Evolutionary conservation across 2,329 filamentous ascomycete genomes (phyloP).

Genomic region (Trichoderma atroviride): DNA sequence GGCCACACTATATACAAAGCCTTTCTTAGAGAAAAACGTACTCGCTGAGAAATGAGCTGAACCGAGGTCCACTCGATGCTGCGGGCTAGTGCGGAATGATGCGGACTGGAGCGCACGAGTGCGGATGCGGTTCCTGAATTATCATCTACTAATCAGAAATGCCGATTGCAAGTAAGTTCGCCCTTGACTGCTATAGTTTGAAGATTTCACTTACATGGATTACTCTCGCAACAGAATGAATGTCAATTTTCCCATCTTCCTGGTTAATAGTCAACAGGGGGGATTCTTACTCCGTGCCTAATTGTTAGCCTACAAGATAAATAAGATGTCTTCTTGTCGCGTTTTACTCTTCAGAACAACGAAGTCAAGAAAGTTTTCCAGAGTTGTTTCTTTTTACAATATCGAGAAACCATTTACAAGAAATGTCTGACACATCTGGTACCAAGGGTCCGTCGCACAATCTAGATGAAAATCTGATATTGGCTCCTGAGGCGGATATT

Average conservation of each 20-base stretch:
- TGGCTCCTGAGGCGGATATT: background rate
- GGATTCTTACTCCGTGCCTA: background rate
- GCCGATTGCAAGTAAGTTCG: background rate
- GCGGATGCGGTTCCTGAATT: background rate
- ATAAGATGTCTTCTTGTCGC: background rate
- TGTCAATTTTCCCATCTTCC: background rate
- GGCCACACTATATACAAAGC: background rate
- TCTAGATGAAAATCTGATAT: background rate
- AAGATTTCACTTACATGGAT: background rate
- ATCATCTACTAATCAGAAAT: slow-evolving; percentile 1
- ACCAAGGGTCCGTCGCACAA: background rate
- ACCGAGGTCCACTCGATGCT: background rate
- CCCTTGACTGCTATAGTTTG: background rate
- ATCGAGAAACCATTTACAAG: background rate
- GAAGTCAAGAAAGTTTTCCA: background rate
- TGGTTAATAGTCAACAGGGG: background rate
- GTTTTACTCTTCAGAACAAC: background rate
- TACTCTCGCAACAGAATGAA: background rate
- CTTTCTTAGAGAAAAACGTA: background rate
- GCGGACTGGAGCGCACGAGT: background rate
- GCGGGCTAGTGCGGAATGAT: background rate
- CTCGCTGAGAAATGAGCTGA: background rate
- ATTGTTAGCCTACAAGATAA: background rate
- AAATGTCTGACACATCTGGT: background rate
- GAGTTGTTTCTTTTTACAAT: background rate